Conservation (phyloP, 2,329 filamentous ascomycete species). For the Aureobasidium sp. region DNA sequence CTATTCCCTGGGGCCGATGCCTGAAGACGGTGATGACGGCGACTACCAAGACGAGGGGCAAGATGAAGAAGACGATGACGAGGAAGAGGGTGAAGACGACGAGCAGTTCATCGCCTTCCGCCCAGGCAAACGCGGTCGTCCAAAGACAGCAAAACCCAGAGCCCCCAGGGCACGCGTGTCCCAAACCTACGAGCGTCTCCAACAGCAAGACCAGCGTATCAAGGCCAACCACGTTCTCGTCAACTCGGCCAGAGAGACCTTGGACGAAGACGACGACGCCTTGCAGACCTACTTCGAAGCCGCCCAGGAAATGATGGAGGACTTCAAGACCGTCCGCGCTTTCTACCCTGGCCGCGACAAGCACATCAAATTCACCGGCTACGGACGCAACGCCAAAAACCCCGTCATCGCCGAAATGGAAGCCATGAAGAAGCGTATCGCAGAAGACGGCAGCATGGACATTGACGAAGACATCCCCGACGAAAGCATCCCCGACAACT, state of each 20-base stretch:
- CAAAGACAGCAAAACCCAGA: neutral
- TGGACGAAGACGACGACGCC: slow-evolving; percentile 41
- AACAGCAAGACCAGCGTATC: slow-evolving; percentile 13
- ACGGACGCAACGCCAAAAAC: slow-evolving; percentile 16
- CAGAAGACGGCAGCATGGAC: slow-evolving; percentile 26
- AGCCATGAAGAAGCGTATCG: slow-evolving; percentile 34
- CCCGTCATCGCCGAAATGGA: slow-evolving; percentile 22
- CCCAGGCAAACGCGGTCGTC: neutral
- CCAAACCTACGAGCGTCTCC: slow-evolving; percentile 6
- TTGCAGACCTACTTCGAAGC: slow-evolving; percentile 50
- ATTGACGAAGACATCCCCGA: slow-evolving; percentile 17
- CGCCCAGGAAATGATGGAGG: slow-evolving; percentile 48
- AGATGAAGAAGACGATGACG: neutral
- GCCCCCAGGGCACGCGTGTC: neutral
- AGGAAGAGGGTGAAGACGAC: neutral
- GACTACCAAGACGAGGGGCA: neutral
- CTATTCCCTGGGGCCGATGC: neutral
- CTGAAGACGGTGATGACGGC: neutral
- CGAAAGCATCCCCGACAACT: slow-evolving; percentile 39
- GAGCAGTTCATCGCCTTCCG: neutral
- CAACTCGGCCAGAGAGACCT: slow-evolving; percentile 37
- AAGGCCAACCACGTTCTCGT: slow-evolving; percentile 32
- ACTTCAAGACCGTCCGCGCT: slow-evolving; percentile 50
- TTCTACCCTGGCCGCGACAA: slow-evolving; percentile 48
- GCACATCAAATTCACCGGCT: slow-evolving; percentile 39